phyloP scores from a whole-genome alignment of 441 rosid genomes.

The Erodium moschatum region DNA sequence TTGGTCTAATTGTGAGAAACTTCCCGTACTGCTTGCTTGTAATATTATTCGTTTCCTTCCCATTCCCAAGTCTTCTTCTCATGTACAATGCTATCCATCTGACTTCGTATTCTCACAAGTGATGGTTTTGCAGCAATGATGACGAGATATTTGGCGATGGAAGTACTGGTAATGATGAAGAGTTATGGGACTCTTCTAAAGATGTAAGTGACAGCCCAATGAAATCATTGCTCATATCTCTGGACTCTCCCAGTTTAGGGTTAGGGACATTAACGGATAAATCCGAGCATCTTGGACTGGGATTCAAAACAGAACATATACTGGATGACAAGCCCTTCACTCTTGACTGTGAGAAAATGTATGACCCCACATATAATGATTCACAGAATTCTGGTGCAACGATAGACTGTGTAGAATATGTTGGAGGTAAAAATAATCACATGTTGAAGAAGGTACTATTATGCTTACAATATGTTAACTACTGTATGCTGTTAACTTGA shows the following conservation, averaged over 20 bases:
- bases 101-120: conserved; percentile 84
- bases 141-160: conserved; percentile 70
- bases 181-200: conserved; percentile 71
- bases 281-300: conserved; percentile 30
- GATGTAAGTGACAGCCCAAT: conserved; percentile 42
- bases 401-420: conserved; percentile 30
- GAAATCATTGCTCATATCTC: conserved; percentile 41
- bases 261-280: conserved; percentile 32
- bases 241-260: conserved; percentile 45
- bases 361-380: conserved; percentile 35
- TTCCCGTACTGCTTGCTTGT: conserved; percentile 1
- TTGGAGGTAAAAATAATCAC: conserved; percentile 32
- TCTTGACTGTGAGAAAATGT: conserved; percentile 32
- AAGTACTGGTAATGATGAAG: conserved; percentile 58
- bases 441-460: conserved; percentile 46
- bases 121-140: conserved; percentile 92
- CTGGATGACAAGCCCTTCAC: conserved; percentile 38
- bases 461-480: conserved; percentile 11
- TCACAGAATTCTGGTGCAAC: conserved; percentile 25
- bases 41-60: conserved; percentile 5
- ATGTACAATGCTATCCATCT: conserved; percentile 29
- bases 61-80: conserved; percentile 4
- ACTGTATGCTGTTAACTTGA: conserved; percentile 9
- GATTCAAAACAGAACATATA: conserved; percentile 39
- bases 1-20: conserved; percentile 16